Percentiles rank a stretch among this genome's conserved stretches.
Evolutionary conservation across 1,284 basidiomycete genomes (phyloP).

Genomic region (Schizopora paradoxa): DNA sequence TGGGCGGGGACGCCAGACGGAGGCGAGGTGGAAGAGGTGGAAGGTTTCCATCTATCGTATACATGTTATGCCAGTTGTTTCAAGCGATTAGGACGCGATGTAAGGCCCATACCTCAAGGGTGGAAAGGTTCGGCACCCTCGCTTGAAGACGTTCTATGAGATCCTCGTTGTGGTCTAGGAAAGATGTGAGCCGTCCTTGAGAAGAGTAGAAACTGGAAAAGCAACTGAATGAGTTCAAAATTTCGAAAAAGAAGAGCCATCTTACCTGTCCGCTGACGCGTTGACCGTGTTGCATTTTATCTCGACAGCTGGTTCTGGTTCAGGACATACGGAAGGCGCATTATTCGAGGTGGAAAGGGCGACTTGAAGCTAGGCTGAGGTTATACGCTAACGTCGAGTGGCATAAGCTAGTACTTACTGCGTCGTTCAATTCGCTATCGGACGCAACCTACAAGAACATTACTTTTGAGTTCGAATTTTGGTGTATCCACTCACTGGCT

Average conservation of each 20-base stretch:
- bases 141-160: constrained; percentile 55
- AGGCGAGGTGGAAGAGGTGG: constrained; percentile 69
- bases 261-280: constrained; percentile 72
- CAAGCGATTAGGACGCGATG: background rate
- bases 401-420: constrained; percentile 32
- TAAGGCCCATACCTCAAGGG: constrained; percentile 56
- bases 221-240: constrained; percentile 9
- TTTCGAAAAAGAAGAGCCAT: constrained; percentile 15
- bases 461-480: constrained; percentile 8
- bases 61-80: background rate
- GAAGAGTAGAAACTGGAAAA: constrained; percentile 72
- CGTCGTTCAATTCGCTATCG: constrained; percentile 46
- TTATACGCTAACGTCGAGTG: constrained; percentile 6
- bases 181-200: constrained; percentile 76
- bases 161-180: constrained; percentile 67
- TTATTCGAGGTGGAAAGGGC: constrained; percentile 40
- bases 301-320: constrained; percentile 20
- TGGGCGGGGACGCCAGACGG: constrained; percentile 40
- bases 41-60: constrained; percentile 72
- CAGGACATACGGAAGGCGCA: constrained; percentile 39
- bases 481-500: constrained; percentile 43
- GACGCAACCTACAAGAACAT: constrained; percentile 40
- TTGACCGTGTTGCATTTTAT: constrained; percentile 53
- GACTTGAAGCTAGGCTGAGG: constrained; percentile 38
- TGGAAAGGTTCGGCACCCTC: constrained; percentile 47